Evolutionary conservation across 768 basidiomycete species (phyloP).

Genomic region (Lactarius vividus): DNA sequence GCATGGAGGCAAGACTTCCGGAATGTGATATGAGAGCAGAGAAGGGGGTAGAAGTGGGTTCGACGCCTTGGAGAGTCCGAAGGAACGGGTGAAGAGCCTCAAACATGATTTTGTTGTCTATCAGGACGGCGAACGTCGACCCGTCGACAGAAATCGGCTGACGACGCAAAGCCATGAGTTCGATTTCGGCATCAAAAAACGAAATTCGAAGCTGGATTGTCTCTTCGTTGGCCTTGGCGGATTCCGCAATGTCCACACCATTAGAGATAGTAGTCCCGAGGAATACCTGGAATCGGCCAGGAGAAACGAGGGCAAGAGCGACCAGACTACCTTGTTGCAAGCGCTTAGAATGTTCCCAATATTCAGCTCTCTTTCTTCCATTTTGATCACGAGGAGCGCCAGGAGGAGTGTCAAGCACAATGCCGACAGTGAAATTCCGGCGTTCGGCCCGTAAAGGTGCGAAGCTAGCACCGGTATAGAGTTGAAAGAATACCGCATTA

Average conservation of each 20-base stretch:
- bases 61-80: slow-evolving; percentile 21
- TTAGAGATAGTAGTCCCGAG: slow-evolving; percentile 53
- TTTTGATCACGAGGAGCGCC: slow-evolving; percentile 48
- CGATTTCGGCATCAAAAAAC: slow-evolving; percentile 62
- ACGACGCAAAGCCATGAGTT: slow-evolving; percentile 46
- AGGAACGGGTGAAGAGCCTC: slow-evolving; percentile 25
- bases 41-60: slow-evolving; percentile 26
- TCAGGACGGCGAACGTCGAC: slow-evolving; percentile 21
- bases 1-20: not conserved
- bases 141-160: slow-evolving; percentile 30
- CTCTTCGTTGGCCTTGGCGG: slow-evolving; percentile 35
- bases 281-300: slow-evolving; percentile 36
- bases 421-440: slow-evolving; percentile 48
- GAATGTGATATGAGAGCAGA: slow-evolving; percentile 11
- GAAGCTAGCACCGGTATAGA: slow-evolving; percentile 57
- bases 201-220: slow-evolving; percentile 48
- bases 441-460: slow-evolving; percentile 45
- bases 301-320: slow-evolving; percentile 46
- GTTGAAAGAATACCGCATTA: slow-evolving; percentile 57
- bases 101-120: slow-evolving; percentile 26
- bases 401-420: slow-evolving; percentile 53
- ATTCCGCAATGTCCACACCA: slow-evolving; percentile 44
- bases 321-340: slow-evolving; percentile 64
- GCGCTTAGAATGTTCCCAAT: slow-evolving; percentile 64
- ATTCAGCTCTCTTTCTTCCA: slow-evolving; percentile 42